Evolutionary conservation across 768 basidiomycete species (phyloP), one percentile per base, ranked within the genome.

Genomic region (Rhizopogon vinicolor): DNA sequence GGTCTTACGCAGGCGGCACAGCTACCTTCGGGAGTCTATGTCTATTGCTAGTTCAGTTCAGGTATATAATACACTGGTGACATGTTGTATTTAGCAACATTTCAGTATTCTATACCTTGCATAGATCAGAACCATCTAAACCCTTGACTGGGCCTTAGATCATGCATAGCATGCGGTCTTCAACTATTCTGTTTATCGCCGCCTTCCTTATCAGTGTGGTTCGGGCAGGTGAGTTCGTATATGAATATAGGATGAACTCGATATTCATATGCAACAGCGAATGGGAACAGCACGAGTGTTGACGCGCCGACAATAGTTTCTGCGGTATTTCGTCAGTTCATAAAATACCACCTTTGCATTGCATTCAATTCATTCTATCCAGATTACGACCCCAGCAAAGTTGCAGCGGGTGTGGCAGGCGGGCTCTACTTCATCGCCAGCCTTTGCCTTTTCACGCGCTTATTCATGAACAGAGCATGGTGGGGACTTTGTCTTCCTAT

Each of bases 401-500:
- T 14, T 0, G 64, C 63, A 0, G 66, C 69, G 13, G 60, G 51
- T 2, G 55, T 62, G 31, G 67, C 63, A 19, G 57, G 55, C 3
- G 66, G 16, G 14, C 56, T 70, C 28, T 70, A 64, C 44, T 51
- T 41, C 31, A 43, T 67, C 29, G 41, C 50, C 6, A 48, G 59
- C 6, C 0, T 58, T 8, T 28, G 55, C 14, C 28, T 68, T 9
- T 61, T 65, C 43, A 35, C 53, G 37, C 60, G 66, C 16, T 29
- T 70, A n/a, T 52, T 57, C 19, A 6, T 54, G 18, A 58, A 60
- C n/a, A 64, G 59, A 9, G 35, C 63, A 10, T 65, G 67, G 70
- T 70, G 69, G 69, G 69, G 62, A 16, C 46, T 72, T 39, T 70
- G 61, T 52, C 64, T 72, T 3, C 69, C 70, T 19, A 63, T 71